Percentiles rank a stretch among this genome's conserved stretches.
Conservation (phyloP, 2,329 filamentous ascomycete species). For the Neonectria punicea region DNA sequence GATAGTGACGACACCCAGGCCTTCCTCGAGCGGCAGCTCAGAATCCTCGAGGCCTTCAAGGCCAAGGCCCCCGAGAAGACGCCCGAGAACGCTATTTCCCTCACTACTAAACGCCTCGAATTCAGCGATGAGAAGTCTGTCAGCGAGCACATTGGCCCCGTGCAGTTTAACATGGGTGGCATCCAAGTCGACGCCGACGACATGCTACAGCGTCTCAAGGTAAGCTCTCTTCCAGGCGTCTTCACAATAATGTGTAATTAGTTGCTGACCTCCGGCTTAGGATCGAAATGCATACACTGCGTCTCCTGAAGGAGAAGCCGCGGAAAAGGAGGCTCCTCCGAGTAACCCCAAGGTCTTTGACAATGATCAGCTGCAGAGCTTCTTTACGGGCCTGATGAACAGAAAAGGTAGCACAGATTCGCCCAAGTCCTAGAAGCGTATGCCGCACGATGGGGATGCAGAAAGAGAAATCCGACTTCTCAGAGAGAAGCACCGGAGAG, state of each 20-base stretch:
- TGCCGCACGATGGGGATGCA: neutral
- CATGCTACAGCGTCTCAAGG: slow-evolving; percentile 88
- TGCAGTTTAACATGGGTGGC: slow-evolving; percentile 98
- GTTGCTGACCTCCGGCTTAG: slow-evolving; percentile 48
- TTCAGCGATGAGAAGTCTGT: slow-evolving; percentile 58
- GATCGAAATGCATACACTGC: slow-evolving; percentile 66
- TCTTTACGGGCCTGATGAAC: slow-evolving; percentile 70
- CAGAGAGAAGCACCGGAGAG: neutral
- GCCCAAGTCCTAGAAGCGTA: slow-evolving; percentile 26
- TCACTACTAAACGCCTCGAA: slow-evolving; percentile 43
- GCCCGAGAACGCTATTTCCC: slow-evolving; percentile 36
- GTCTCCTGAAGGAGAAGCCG: slow-evolving; percentile 55
- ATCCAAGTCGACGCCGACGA: slow-evolving; percentile 97
- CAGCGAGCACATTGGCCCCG: slow-evolving; percentile 88
- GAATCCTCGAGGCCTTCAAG: slow-evolving; percentile 74
- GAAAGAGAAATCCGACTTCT: slow-evolving; percentile 7
- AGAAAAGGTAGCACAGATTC: slow-evolving; percentile 51
- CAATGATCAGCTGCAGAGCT: slow-evolving; percentile 68
- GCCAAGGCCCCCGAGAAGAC: slow-evolving; percentile 64
- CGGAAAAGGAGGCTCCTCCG: slow-evolving; percentile 50
- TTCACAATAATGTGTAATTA: neutral
- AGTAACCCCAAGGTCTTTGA: slow-evolving; percentile 56
- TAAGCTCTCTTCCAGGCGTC: slow-evolving; percentile 51
- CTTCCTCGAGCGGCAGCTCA: slow-evolving; percentile 80
- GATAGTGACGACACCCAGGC: slow-evolving; percentile 73